Percentiles rank a stretch among this genome's conserved stretches.
Conservation (phyloP, 208 protist genomes). For the Leishmania mexicana region DNA sequence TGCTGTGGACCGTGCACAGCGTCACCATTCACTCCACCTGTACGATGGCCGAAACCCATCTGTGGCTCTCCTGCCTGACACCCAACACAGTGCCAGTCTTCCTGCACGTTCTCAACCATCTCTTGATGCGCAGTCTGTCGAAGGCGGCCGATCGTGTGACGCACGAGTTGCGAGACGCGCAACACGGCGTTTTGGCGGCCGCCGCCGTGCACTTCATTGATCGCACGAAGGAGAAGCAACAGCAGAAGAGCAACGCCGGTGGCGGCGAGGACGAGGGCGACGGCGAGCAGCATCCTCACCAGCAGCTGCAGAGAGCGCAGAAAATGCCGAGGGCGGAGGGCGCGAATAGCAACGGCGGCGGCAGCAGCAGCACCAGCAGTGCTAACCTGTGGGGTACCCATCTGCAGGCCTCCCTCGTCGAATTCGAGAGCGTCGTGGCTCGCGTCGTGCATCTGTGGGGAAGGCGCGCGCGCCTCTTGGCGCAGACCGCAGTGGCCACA, state of each 20-base stretch:
- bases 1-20: slow-evolving; percentile 87
- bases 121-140: slow-evolving; percentile 85
- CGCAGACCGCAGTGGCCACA: not conserved
- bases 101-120: slow-evolving; percentile 81
- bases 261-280: slow-evolving; percentile 1
- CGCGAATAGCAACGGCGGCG: not conserved
- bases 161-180: slow-evolving; percentile 54
- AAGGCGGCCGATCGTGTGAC: slow-evolving; percentile 85
- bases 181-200: slow-evolving; percentile 66
- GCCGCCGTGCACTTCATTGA: slow-evolving; percentile 59
- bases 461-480: slow-evolving; percentile 10
- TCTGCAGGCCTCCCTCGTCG: slow-evolving; percentile 42
- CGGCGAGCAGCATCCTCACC: not conserved
- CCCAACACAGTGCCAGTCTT: slow-evolving; percentile 75
- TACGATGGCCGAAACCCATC: slow-evolving; percentile 63
- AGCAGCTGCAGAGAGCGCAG: not conserved
- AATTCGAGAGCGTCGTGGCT: slow-evolving; percentile 51
- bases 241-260: slow-evolving; percentile 2
- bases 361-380: not conserved
- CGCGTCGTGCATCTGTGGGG: slow-evolving; percentile 42
- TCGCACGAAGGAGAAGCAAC: slow-evolving; percentile 33
- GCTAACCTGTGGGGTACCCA: slow-evolving; percentile 63
- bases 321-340: not conserved
- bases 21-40: slow-evolving; percentile 78
- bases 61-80: slow-evolving; percentile 66